Evolutionary conservation across 371 early-diverging fungal genomes (phyloP).

Genomic region (Caulochytrium protostelioides): DNA sequence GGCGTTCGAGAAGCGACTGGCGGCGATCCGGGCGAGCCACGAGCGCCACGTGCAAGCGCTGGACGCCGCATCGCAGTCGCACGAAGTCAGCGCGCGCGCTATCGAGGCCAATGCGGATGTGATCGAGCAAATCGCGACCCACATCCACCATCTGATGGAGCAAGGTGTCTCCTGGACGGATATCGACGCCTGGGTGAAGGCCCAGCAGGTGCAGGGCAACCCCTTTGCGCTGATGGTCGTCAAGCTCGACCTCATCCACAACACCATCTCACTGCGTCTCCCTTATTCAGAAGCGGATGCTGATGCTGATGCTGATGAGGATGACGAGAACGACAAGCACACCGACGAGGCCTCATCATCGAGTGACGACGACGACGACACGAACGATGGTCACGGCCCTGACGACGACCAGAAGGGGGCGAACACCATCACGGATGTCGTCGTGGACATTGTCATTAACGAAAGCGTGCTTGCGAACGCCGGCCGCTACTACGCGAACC

Average conservation of each 20-base stretch:
- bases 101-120: constrained; percentile 61
- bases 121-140: constrained; percentile 65
- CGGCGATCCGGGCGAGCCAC: constrained; percentile 56
- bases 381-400: constrained; percentile 6
- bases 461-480: constrained; percentile 81
- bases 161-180: constrained; percentile 92
- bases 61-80: constrained; percentile 36
- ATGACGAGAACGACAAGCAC: constrained; percentile 6
- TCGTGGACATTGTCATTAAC: constrained; percentile 65
- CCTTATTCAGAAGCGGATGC: constrained; percentile 18
- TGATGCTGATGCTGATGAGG: constrained; percentile 4
- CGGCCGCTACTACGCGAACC: constrained; percentile 61
- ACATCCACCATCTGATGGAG: constrained; percentile 67
- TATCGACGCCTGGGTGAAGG: constrained; percentile 56
- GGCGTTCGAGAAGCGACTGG: constrained; percentile 58
- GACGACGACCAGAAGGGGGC: constrained; percentile 3
- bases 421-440: constrained; percentile 8
- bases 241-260: constrained; percentile 33
- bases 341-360: too few relatives aligned
- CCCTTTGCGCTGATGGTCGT: constrained; percentile 56
- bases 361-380: constrained; percentile 21
- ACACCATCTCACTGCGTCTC: constrained; percentile 5
- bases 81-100: constrained; percentile 46
- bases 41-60: constrained; percentile 49
- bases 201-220: constrained; percentile 54